Evolutionary conservation across 2,329 filamentous ascomycete species (phyloP).

Genomic region (Aspergillus quadrilineatus): DNA sequence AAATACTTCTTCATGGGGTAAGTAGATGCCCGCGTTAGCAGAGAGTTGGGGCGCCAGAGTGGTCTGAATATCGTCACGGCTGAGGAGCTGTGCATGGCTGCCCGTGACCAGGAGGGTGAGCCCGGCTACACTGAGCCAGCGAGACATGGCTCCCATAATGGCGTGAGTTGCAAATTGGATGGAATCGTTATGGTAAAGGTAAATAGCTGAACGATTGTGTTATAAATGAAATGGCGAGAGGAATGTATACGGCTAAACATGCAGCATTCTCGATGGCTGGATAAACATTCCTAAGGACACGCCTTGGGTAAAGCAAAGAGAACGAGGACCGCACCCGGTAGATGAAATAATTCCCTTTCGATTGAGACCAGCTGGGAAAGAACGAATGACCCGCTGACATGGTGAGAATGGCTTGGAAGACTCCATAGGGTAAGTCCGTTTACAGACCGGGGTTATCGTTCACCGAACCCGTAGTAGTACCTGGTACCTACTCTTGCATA

Average conservation of each 20-base stretch:
- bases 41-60: constrained; percentile 9
- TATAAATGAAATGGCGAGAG: not conserved
- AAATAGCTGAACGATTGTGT: not conserved
- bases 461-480: no score
- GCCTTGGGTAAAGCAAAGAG: not conserved
- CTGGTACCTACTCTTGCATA: no score
- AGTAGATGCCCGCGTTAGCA: constrained; percentile 8
- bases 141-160: not conserved
- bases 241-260: constrained; percentile 6
- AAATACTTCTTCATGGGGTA: constrained; percentile 5
- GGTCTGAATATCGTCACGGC: not conserved
- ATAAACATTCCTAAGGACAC: not conserved
- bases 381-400: not conserved
- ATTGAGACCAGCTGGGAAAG: not conserved
- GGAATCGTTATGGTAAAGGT: not conserved
- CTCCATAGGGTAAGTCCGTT: no score
- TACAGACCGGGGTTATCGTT: no score
- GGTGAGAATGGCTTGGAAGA: no score
- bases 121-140: not conserved
- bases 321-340: not conserved
- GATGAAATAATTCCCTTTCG: not conserved
- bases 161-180: not conserved
- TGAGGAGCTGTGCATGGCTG: not conserved
- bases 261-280: not conserved
- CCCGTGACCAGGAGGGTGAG: not conserved